Conservation (phyloP, 2,329 filamentous ascomycete species). For the Aureobasidium vineae region DNA sequence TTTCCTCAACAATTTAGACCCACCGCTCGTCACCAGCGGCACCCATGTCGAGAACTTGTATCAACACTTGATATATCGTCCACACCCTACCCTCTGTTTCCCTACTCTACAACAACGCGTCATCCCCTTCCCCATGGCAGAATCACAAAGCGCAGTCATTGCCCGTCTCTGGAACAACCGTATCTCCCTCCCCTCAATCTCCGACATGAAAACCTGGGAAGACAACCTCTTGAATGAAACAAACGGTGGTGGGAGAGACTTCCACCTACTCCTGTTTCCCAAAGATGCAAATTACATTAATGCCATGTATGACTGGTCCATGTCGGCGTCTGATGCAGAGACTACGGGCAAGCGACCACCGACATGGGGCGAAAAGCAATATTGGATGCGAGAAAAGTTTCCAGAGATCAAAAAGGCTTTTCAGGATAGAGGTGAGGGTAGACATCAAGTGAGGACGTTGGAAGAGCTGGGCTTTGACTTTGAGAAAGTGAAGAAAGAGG, state of each 20-base stretch:
- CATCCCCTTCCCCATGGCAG: constrained; percentile 81
- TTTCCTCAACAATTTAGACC: constrained; percentile 56
- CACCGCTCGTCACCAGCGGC: constrained; percentile 65
- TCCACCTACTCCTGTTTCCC: constrained; percentile 58
- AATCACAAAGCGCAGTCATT: constrained; percentile 75
- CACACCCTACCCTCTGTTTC: constrained; percentile 76
- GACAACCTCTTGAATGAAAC: constrained; percentile 40
- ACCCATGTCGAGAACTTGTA: constrained; percentile 70
- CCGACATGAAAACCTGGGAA: constrained; percentile 71
- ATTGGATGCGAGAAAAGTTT: constrained; percentile 70
- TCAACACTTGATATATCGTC: constrained; percentile 73
- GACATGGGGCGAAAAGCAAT: constrained; percentile 66
- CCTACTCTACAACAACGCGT: constrained; percentile 72
- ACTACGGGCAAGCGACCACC: constrained; percentile 65
- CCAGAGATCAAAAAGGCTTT: constrained; percentile 71
- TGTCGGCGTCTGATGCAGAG: constrained; percentile 42
- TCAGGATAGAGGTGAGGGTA: constrained; percentile 59
- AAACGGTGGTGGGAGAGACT: constrained; percentile 50
- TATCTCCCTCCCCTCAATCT: constrained; percentile 60
- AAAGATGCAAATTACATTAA: constrained; percentile 71
- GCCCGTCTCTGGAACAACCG: constrained; percentile 74
- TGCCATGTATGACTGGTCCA: constrained; percentile 61
- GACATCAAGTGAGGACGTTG: constrained; percentile 59
- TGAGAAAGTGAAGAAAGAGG: constrained; percentile 36
- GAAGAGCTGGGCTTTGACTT: constrained; percentile 63